Base-by-base conservation (phyloP, 352 stramenopile species). In the Phytophthora brassicae region DNA sequence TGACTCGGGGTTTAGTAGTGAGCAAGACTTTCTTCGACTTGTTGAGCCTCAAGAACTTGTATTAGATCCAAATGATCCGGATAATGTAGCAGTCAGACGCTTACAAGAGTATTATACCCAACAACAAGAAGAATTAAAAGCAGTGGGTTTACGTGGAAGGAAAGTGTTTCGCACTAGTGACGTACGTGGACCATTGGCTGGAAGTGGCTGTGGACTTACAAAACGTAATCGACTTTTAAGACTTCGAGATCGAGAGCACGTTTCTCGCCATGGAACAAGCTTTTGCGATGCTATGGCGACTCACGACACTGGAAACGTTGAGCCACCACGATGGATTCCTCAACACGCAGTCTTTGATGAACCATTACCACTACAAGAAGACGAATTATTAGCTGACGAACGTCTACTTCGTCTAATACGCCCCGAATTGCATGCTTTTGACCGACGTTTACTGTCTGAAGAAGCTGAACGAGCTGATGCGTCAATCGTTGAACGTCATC, bases 41-140 rank as follows among this genome's bases (percentile, higher is more conserved):
- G 57, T 90, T 23, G 57, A 66, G 1, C 61, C 72, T 0, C 61
- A 79, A 22, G 36, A 74, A n/a, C 33, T 61, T 2, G 14, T 24
- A 2, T 46, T 96, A 6, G 88, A 96, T 57, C 77, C 79, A 19
- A 93, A 93, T 42, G 81, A 95, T 51, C 86, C 86, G 3, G 75
- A 85, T 5, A 89, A 94, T 54, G 63, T 74, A 6, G 41, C 68
- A 1, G 66, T 89, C 4, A 55, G 82, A 56, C 74, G 75, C 1
- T 52, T 89, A 2, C 75, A 77, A 23, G 50, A 60, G 23, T 60
- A 61, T 13, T 71, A 59, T 29, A 58, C 41, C 16, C 68, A 86
- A 20, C 62, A 73, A 31, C 75, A 88, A 44, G 45, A 76, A 24
- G 66, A 66, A 47, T 57, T 49, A 19, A 70, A 72, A 47, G 85